Evolutionary conservation across 169 alveolate genomes (phyloP), one percentile per base, ranked within the genome.

Genomic region (Eimeria praecox): DNA sequence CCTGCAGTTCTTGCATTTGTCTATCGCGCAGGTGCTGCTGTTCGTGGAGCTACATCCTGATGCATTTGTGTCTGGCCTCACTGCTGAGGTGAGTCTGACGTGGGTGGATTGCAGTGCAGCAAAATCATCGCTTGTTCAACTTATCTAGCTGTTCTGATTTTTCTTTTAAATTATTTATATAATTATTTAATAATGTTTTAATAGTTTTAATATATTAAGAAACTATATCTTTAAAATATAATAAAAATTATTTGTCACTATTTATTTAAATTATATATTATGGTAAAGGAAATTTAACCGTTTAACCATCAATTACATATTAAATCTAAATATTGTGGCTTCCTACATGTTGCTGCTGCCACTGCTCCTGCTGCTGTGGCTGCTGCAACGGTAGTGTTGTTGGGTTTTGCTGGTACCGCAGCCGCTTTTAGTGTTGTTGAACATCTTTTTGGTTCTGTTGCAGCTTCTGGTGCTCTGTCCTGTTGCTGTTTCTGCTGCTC

Each of bases 1-100:
- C 12, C 75, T 83, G 91, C 71, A 56, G 8, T 64, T 92, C 18
- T 22, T 92, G 71, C 95, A 92, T 77, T 82, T 92, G 75, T 80
- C 95, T 27, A 30, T 92, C 64, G 30, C 71, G 24, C 92, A 92
- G 46, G 92, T 92, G 71, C 87, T 92, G 54, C 87, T 92, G 3
- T 92, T 92, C 59, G 54, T 92, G 42, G 95, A 92, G 35, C 85
- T 92, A 27, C 95, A 92, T 44, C 91, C 95, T 8, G 91, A 83
- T 66, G 91, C 95, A 33, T 27, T 80, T 14, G 92, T 86, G 16
- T 35, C 86, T 38, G 75, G 86, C 30, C 69, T 92, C 42, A 86
- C 88, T 54, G 83, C 95, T 24, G 69, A 77, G 87, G 95, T 80
- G 49, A 69, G 95, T n/a, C n/a, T n/a, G n/a, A n/a, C 35, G 30